phyloP scores from a whole-genome alignment of 495 filamentous ascomycete species.

The Podospora pseudoanserina region DNA sequence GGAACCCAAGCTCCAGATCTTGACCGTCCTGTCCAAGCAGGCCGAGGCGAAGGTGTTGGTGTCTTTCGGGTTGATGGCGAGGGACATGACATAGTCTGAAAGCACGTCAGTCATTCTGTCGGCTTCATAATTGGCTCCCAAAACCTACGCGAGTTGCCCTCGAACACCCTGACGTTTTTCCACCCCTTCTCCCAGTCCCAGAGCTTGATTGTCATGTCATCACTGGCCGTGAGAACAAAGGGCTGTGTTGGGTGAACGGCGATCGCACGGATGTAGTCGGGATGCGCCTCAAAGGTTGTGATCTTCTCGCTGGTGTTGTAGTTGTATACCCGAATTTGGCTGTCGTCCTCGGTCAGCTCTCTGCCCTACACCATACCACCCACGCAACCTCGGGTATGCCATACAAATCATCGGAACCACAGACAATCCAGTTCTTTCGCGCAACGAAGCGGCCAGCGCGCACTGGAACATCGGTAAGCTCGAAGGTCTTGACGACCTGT shows the following conservation, averaged over 20 bases:
- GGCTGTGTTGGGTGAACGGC: conserved; percentile 95
- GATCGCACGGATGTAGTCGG: conserved; percentile 97
- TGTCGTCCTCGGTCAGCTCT: conserved; percentile 15
- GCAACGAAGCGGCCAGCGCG: conserved; percentile 95
- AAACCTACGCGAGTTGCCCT: conserved; percentile 75
- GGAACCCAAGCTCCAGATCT: conserved; percentile 96
- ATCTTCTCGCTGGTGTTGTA: conserved; percentile 99
- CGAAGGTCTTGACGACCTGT: conserved; percentile 97
- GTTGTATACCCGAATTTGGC: conserved; percentile 61
- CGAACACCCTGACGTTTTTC: conserved; percentile 97
- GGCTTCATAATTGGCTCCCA: background rate
- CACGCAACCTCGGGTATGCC: conserved; percentile 24
- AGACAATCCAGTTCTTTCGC: conserved; percentile 98
- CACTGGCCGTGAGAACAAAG: conserved; percentile 91
- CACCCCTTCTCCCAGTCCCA: conserved; percentile 99
- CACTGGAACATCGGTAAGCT: conserved; percentile 97
- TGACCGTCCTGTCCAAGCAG: conserved; percentile 93
- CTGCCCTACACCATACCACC: background rate
- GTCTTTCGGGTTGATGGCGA: conserved; percentile 98
- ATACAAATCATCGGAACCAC: conserved; percentile 97
- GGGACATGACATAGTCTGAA: conserved; percentile 73
- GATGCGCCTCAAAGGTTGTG: conserved; percentile 95
- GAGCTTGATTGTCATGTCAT: conserved; percentile 99
- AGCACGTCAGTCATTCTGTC: background rate
- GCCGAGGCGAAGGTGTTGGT: conserved; percentile 97